These are phyloP conservation scores for Verticillium klebahnii DNA, from an alignment of 2,329 filamentous ascomycete genomes.

Conservation along the genomic window DNA sequence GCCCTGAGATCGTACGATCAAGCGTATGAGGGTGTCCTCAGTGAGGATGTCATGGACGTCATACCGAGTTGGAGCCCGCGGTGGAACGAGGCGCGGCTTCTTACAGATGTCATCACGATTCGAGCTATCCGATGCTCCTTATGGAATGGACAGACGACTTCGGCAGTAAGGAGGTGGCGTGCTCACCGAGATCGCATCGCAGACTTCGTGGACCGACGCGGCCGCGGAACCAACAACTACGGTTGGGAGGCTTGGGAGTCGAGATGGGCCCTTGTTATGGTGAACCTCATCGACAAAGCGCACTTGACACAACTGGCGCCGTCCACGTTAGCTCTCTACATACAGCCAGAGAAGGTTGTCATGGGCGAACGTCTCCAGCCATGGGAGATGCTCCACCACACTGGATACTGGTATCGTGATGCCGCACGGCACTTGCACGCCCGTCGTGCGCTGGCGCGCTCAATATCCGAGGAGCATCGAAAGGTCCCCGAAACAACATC, in stretches of 20 bases:
- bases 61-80: slow-evolving; percentile 86
- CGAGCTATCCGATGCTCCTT: slow-evolving; percentile 78
- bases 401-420: slow-evolving; percentile 62
- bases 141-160: slow-evolving; percentile 73
- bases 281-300: slow-evolving; percentile 51
- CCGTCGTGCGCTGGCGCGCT: slow-evolving; percentile 47
- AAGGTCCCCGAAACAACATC: slow-evolving; percentile 43
- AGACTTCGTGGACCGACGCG: slow-evolving; percentile 75
- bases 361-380: slow-evolving; percentile 55
- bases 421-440: slow-evolving; percentile 53
- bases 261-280: slow-evolving; percentile 62
- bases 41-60: slow-evolving; percentile 78
- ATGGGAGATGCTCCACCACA: slow-evolving; percentile 61
- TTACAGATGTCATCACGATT: slow-evolving; percentile 78
- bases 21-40: slow-evolving; percentile 79
- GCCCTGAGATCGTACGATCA: slow-evolving; percentile 82
- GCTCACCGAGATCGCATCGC: slow-evolving; percentile 68
- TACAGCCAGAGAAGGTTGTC: slow-evolving; percentile 54
- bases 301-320: slow-evolving; percentile 46
- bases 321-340: slow-evolving; percentile 39
- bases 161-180: slow-evolving; percentile 77
- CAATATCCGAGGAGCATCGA: slow-evolving; percentile 57
- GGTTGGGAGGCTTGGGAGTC: slow-evolving; percentile 94
- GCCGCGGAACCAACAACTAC: slow-evolving; percentile 83
- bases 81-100: slow-evolving; percentile 87